phyloP scores from a whole-genome alignment of 2,329 filamentous ascomycete genomes.

The Alternaria tenuissima region DNA sequence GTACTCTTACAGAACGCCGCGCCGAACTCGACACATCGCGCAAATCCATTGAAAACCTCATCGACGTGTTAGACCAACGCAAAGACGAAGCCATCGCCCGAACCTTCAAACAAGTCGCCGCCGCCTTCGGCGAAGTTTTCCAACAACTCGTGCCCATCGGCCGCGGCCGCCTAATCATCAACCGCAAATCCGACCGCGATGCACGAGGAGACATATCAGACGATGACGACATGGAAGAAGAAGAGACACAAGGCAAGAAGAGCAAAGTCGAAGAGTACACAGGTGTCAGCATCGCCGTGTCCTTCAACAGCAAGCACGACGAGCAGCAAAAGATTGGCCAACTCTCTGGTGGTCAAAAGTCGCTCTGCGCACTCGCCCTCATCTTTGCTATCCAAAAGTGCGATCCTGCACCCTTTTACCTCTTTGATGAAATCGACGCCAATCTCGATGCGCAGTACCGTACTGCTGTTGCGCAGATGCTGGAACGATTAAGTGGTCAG shows the following conservation, averaged over 20 bases:
- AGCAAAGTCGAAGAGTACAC: conserved; percentile 88
- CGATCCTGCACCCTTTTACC: conserved; percentile 96
- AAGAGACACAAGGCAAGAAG: conserved; percentile 43
- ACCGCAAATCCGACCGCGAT: conserved; percentile 82
- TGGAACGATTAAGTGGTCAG: conserved; percentile 65
- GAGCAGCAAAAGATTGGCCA: conserved; percentile 98
- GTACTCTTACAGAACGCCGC: conserved; percentile 82
- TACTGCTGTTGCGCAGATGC: conserved; percentile 89
- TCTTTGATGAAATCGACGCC: conserved; percentile 98
- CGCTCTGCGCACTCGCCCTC: conserved; percentile 93
- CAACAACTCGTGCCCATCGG: conserved; percentile 94
- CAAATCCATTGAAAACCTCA: conserved; percentile 87
- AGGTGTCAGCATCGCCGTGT: conserved; percentile 95
- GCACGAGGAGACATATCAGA: conserved; percentile 61
- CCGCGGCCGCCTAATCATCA: conserved; percentile 89
- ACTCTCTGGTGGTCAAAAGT: conserved; percentile 96
- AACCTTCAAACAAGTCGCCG: conserved; percentile 97
- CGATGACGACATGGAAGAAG: conserved; percentile 63
- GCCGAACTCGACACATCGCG: conserved; percentile 88
- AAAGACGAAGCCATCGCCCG: conserved; percentile 99
- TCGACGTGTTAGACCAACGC: conserved; percentile 88
- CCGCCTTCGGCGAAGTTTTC: conserved; percentile 91
- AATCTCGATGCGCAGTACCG: conserved; percentile 98
- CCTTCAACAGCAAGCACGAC: conserved; percentile 98
- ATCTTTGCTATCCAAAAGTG: conserved; percentile 99